These are phyloP conservation scores for Trametes elegans DNA, from an alignment of 768 basidiomycete species.

Conservation along the genomic window DNA sequence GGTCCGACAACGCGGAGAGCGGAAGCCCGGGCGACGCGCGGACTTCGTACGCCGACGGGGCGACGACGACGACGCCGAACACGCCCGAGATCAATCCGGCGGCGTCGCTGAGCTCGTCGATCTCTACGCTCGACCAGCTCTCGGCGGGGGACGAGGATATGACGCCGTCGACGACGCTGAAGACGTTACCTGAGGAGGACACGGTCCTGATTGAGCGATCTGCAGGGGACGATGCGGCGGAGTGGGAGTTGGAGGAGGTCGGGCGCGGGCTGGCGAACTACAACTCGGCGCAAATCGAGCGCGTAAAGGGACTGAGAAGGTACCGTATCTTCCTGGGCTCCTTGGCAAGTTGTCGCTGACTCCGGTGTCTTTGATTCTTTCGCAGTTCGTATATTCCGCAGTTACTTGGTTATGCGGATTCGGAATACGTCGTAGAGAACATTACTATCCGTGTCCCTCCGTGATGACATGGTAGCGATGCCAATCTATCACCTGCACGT, in stretches of 20 bases:
- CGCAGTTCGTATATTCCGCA: slow-evolving; percentile 75
- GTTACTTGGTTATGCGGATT: slow-evolving; percentile 89
- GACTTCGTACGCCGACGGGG: slow-evolving; percentile 37
- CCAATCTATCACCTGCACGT: neutral
- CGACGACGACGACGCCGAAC: slow-evolving; percentile 49
- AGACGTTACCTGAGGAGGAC: slow-evolving; percentile 28
- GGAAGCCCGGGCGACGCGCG: slow-evolving; percentile 29
- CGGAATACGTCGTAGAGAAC: slow-evolving; percentile 96
- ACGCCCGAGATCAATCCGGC: slow-evolving; percentile 50
- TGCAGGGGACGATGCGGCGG: slow-evolving; percentile 41
- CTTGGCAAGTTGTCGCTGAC: neutral
- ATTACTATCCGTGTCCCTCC: slow-evolving; percentile 69
- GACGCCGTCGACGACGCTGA: slow-evolving; percentile 23
- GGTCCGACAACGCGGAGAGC: slow-evolving; percentile 22
- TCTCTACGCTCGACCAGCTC: slow-evolving; percentile 38
- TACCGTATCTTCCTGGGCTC: slow-evolving; percentile 35
- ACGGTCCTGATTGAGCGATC: slow-evolving; percentile 22
- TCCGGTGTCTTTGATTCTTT: neutral
- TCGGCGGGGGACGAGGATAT: slow-evolving; percentile 21
- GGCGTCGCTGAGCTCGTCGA: slow-evolving; percentile 44
- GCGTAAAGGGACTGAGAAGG: slow-evolving; percentile 92
- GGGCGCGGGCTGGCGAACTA: slow-evolving; percentile 95
- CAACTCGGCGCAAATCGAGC: slow-evolving; percentile 87
- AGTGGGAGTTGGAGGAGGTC: slow-evolving; percentile 82
- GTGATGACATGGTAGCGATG: slow-evolving; percentile 32